Evolutionary conservation across 345 rosid species (phyloP), one percentile per base, ranked within the genome.

Genomic region (Erysimum cheiranthoides): DNA sequence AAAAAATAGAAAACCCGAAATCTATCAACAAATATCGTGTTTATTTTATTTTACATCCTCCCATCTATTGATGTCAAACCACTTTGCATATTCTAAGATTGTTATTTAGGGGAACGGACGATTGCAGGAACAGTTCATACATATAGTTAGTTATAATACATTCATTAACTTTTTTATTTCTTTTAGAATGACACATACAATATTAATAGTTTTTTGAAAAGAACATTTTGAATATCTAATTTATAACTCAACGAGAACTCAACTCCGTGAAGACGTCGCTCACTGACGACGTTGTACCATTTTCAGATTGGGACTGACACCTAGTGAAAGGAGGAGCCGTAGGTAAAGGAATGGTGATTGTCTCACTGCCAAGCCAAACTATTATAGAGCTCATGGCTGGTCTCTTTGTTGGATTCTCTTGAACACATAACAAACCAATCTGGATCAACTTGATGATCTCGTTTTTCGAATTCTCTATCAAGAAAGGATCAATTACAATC

Each of bases 381-480:
- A 78, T 27, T 6, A 85, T 68, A 51, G 81, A 65, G 0, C 77
- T 83, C 82, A 85, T 76, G 9, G 81, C 64, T 52, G 90, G 90
- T 68, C 88, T 78, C 34, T 66, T 70, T 6, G 64, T 0, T 42
- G 73, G 32, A 51, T 77, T 61, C 52, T 80, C 87, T 66, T 83
- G 88, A 76, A 83, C 84, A 16, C 90, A 86, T 46, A 86, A 39
- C 38, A 86, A 49, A 28, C 84, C 87, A 8, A 85, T 76, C 49
- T 82, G 84, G 30, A 83, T 69, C 53, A 69, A 54, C 30, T 56
- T 69, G 5, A 10, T 69, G 4, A 69, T 54, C 17, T 69, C 73
- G 3, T 56, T 6, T n/a, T 28, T 39, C 2, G 63, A 53, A 43
- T 54, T 68, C 6, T 70, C 71, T 0, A 31, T 56, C 57, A 79